Evolutionary conservation across 805 yeast genomes (phyloP).

Genomic region (Myxozyma mucilagina): DNA sequence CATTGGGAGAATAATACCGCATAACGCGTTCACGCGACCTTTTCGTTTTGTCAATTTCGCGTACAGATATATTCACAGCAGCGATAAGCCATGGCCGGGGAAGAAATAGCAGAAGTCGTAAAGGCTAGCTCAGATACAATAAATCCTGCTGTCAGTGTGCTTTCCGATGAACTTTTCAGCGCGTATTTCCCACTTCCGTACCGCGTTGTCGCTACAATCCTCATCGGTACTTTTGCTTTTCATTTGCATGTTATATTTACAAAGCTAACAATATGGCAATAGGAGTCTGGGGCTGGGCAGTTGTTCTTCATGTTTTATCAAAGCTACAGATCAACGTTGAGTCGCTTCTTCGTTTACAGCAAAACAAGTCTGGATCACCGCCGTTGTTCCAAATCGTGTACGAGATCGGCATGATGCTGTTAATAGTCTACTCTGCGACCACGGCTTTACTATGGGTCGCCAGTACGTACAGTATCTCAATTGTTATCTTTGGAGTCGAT

Average conservation of each 20-base stretch:
- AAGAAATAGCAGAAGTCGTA: neutral
- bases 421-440: slow-evolving; percentile 34
- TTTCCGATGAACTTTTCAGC: slow-evolving; percentile 37
- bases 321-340: slow-evolving; percentile 35
- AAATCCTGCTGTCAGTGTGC: slow-evolving; percentile 1
- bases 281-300: slow-evolving; percentile 43
- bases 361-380: slow-evolving; percentile 13
- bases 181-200: slow-evolving; percentile 51
- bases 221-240: slow-evolving; percentile 20
- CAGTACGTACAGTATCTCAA: slow-evolving; percentile 25
- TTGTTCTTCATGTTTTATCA: slow-evolving; percentile 36
- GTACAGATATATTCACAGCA: no score
- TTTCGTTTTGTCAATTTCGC: no score
- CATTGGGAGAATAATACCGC: no score
- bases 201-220: slow-evolving; percentile 36
- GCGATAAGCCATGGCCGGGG: no score
- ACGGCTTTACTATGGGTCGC: slow-evolving; percentile 39
- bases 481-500: slow-evolving; percentile 37
- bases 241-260: neutral
- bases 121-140: neutral
- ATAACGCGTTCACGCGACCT: no score
- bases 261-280: neutral
- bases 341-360: slow-evolving; percentile 32
- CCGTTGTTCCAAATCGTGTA: slow-evolving; percentile 43
- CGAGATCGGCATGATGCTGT: slow-evolving; percentile 39